A percentile compares a stretch with the other conserved stretches of the same genome.
Conservation (phyloP, 345 rosid genomes). For the Aethionema arabicum region DNA sequence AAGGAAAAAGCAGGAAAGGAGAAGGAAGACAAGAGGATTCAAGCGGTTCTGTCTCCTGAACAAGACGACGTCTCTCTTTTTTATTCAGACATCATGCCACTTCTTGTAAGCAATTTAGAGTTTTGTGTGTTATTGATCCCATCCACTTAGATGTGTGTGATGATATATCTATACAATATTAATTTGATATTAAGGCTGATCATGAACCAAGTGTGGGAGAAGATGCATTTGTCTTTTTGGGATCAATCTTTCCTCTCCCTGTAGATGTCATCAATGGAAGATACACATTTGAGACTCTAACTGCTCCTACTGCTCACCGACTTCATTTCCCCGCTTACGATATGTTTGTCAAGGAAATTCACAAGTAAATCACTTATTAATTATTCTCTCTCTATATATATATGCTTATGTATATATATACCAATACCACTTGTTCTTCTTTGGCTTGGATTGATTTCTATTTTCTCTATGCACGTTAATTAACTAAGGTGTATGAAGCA, state of each 20-base stretch:
- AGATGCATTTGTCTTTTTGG: conserved; percentile 85
- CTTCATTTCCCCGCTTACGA: conserved; percentile 86
- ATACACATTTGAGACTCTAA: conserved; percentile 84
- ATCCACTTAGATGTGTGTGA: not conserved
- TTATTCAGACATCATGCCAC: conserved; percentile 86
- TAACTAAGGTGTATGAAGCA: conserved; percentile 61
- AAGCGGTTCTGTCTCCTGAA: conserved; percentile 39
- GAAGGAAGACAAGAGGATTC: conserved; percentile 56
- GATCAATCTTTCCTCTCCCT: conserved; percentile 59
- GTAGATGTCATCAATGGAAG: conserved; percentile 69
- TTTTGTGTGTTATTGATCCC: not conserved
- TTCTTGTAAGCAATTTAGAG: conserved; percentile 57
- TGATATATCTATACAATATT: not conserved
- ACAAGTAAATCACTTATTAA: conserved; percentile 43
- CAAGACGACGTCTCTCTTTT: conserved; percentile 78
- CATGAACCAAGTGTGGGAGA: conserved; percentile 70
- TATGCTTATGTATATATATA: not conserved
- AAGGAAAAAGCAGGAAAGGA: conserved; percentile 68
- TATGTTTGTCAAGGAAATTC: conserved; percentile 67
- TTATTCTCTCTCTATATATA: conserved; percentile 7
- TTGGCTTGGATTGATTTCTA: not conserved
- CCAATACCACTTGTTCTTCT: not conserved
- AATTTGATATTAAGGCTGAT: conserved; percentile 51
- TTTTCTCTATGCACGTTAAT: not conserved
- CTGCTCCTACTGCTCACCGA: conserved; percentile 61